These are phyloP conservation scores for Coprinopsis sp. DNA, from an alignment of 768 basidiomycete species.

Conservation along the genomic window DNA sequence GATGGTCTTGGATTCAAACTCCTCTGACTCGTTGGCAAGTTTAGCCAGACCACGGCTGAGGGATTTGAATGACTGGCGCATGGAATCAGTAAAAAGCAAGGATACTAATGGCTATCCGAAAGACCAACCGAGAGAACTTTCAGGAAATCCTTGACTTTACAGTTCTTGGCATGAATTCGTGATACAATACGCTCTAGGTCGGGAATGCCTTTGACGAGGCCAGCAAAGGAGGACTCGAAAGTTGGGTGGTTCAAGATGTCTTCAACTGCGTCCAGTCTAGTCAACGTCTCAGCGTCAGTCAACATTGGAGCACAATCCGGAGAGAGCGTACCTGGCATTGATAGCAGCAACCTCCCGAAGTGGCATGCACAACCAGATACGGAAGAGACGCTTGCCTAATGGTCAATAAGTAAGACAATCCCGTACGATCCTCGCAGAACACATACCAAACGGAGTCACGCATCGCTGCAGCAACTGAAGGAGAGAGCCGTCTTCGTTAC, in stretches of 20 bases:
- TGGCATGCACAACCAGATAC: conserved; percentile 95
- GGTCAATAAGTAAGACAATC: background rate
- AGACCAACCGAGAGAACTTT: conserved; percentile 67
- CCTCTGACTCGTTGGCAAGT: conserved; percentile 61
- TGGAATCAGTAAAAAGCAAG: background rate
- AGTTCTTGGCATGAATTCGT: conserved; percentile 90
- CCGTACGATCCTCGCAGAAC: background rate
- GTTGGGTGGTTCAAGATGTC: conserved; percentile 79
- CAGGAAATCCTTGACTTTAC: conserved; percentile 82
- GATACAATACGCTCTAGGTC: conserved; percentile 94
- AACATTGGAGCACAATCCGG: background rate
- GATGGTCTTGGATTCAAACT: conserved; percentile 76
- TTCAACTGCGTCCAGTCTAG: conserved; percentile 88
- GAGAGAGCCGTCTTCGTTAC: conserved; percentile 87
- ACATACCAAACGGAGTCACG: conserved; percentile 84
- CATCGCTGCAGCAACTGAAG: conserved; percentile 79
- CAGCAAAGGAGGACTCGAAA: conserved; percentile 72
- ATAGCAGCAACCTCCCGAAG: conserved; percentile 78
- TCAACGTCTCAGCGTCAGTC: background rate
- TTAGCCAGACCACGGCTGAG: conserved; percentile 62
- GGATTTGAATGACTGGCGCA: conserved; percentile 63
- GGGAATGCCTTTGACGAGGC: conserved; percentile 75
- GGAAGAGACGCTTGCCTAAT: conserved; percentile 90
- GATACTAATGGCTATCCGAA: background rate
- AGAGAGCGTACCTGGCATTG: conserved; percentile 66